These are phyloP conservation scores for Colletotrichum endophyticum DNA, from an alignment of 2,329 filamentous ascomycete genomes.

Conservation along the genomic window DNA sequence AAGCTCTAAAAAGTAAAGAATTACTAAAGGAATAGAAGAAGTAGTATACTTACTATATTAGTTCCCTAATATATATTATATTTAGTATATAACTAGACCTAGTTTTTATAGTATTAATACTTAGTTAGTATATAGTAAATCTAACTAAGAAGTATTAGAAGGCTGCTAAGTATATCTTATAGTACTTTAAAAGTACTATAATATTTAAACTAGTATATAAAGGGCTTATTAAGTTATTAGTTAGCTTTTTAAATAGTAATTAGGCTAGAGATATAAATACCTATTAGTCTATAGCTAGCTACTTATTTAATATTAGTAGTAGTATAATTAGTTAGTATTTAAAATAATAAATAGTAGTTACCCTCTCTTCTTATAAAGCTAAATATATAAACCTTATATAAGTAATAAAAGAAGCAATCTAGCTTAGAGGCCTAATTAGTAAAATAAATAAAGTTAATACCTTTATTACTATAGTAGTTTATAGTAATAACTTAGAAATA, in stretches of 20 bases:
- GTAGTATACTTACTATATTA: background rate
- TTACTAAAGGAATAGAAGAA: too few species aligned
- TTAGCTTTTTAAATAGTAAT: background rate
- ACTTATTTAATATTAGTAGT: background rate
- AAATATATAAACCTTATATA: background rate
- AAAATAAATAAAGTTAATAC: background rate
- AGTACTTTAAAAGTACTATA: background rate
- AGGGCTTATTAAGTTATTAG: background rate
- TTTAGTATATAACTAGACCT: background rate
- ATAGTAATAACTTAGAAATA: background rate
- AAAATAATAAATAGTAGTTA: background rate
- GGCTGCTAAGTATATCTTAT: background rate
- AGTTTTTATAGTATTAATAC: background rate
- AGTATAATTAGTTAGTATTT: background rate
- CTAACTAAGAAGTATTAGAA: background rate
- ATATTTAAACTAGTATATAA: background rate
- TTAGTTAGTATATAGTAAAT: background rate
- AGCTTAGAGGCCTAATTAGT: background rate
- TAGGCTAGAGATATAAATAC: background rate
- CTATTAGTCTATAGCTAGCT: background rate
- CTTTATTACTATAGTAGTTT: background rate
- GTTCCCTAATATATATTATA: background rate
- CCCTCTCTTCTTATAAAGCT: background rate
- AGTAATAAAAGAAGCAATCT: background rate
- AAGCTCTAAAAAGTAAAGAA: background rate